Evolutionary conservation across 2,329 filamentous ascomycete genomes (phyloP), one percentile per base, ranked within the genome.

Genomic region (Hymenoscyphus salicellus): DNA sequence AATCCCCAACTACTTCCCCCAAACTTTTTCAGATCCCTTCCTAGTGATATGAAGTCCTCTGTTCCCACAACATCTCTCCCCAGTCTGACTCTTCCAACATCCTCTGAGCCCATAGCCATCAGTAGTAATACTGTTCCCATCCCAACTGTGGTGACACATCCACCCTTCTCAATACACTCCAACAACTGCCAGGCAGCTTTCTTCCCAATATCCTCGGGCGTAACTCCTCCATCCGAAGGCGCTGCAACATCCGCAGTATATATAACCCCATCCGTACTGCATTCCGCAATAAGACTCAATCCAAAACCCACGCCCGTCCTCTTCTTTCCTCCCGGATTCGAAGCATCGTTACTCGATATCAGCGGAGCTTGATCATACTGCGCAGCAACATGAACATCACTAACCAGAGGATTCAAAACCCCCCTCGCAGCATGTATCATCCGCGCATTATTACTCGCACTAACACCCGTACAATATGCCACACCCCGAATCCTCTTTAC

Each of bases 21-120:
- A 78, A 98, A 97, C n/a, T 85, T 88, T 75, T 87, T 89, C 71
- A 97, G 78, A 76, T 99, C 95, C 72, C 95, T 84, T 11, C 91
- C 93, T 62, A 97, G 79, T 59, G 87, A 86, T 63, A 99, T 84
- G 61, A 92, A 82, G 65, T 92, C 89, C 75, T 97, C 92, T 2
- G 88, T 90, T 0, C 88, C 93, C 56, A 98, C 78, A 0, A 97
- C 87, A 57, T 94, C 90, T 72, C 87, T 88, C 36, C 93, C 92
- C 65, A 99, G 76, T 68, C 91, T 86, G 70, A 99, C 77, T 65
- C 95, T 85, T 4, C 95, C 95, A 16, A 99, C 93, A 77, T 99
- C 95, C 76, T 98, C 95, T 0, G 90, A 92, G 0, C 95, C 95
- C 95, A 99, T 98, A 38, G 93, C 92, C 95, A 99, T 99, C 68